These are phyloP conservation scores for Phytophthora syringae DNA, from an alignment of 352 stramenopile genomes.

Conservation along the genomic window DNA sequence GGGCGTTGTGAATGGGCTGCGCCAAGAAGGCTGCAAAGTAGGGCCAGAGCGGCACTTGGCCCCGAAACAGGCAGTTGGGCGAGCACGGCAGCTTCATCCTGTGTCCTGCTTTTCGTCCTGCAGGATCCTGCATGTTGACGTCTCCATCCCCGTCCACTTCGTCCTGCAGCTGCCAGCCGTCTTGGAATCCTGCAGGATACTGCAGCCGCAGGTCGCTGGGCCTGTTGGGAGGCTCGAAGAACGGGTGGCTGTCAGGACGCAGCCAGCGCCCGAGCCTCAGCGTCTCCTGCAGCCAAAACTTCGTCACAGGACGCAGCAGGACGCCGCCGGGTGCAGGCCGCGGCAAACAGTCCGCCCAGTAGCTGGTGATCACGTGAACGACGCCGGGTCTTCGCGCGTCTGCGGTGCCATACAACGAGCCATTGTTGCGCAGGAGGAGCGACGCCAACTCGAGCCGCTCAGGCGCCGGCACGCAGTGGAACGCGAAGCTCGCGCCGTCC, in stretches of 20 bases:
- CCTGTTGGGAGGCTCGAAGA: conserved; percentile 53
- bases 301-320: conserved; percentile 40
- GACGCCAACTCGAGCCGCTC: conserved; percentile 21
- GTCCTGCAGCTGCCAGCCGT: conserved; percentile 9
- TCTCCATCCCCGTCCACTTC: conserved; percentile 21
- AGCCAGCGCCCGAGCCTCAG: conserved; percentile 48
- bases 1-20: conserved; percentile 44
- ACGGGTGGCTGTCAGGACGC: conserved; percentile 35
- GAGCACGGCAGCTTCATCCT: conserved; percentile 56
- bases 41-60: conserved; percentile 71
- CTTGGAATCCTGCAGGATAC: conserved; percentile 50
- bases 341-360: conserved; percentile 45
- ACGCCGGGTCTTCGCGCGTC: not conserved
- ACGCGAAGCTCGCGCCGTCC: conserved; percentile 33
- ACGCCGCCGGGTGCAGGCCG: not conserved
- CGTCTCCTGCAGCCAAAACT: conserved; percentile 64
- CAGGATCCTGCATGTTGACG: conserved; percentile 24
- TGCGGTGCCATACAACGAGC: conserved; percentile 14
- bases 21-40: conserved; percentile 61
- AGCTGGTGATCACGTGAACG: conserved; percentile 60
- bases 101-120: conserved; percentile 8
- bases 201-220: conserved; percentile 28
- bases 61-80: conserved; percentile 30
- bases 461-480: conserved; percentile 33
- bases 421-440: conserved; percentile 21